Conservation (phyloP, 805 yeast species). For the Metschnikowia chrysomelidarum region DNA sequence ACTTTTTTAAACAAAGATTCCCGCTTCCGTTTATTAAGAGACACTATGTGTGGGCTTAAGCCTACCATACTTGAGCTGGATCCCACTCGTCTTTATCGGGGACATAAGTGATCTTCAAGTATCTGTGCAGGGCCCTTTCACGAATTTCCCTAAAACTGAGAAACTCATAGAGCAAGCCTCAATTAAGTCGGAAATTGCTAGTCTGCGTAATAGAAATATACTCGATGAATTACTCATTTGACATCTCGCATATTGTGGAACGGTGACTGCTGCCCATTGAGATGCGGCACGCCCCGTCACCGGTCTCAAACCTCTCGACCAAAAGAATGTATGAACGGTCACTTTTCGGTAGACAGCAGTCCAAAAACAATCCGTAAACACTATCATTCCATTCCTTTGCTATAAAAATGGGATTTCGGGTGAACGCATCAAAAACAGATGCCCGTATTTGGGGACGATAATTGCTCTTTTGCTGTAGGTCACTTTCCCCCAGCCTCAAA, state of each 20-base stretch:
- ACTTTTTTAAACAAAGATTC: too few relatives aligned
- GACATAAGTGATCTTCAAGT: too few relatives aligned
- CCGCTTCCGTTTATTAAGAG: too few relatives aligned
- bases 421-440: slow-evolving; percentile 35
- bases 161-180: too few relatives aligned
- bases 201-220: not conserved
- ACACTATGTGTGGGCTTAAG: too few relatives aligned
- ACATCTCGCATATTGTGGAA: slow-evolving; percentile 1
- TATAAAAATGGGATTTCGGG: slow-evolving; percentile 29
- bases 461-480: slow-evolving; percentile 5
- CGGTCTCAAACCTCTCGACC: slow-evolving; percentile 50
- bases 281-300: slow-evolving; percentile 38
- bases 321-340: slow-evolving; percentile 36
- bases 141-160: too few relatives aligned
- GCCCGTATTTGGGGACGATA: slow-evolving; percentile 49
- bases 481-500: slow-evolving; percentile 21
- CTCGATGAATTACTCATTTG: not conserved
- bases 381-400: slow-evolving; percentile 41
- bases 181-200: too few relatives aligned
- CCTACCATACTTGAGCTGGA: too few relatives aligned
- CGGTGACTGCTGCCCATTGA: slow-evolving; percentile 33
- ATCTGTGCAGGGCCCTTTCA: too few relatives aligned
- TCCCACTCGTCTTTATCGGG: too few relatives aligned
- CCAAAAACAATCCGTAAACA: slow-evolving; percentile 44
- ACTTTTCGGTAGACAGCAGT: slow-evolving; percentile 23